Percentiles rank a stretch among this genome's conserved stretches.
Conservation (phyloP, 1,284 basidiomycete species). For the Trichosporon asahii region DNA sequence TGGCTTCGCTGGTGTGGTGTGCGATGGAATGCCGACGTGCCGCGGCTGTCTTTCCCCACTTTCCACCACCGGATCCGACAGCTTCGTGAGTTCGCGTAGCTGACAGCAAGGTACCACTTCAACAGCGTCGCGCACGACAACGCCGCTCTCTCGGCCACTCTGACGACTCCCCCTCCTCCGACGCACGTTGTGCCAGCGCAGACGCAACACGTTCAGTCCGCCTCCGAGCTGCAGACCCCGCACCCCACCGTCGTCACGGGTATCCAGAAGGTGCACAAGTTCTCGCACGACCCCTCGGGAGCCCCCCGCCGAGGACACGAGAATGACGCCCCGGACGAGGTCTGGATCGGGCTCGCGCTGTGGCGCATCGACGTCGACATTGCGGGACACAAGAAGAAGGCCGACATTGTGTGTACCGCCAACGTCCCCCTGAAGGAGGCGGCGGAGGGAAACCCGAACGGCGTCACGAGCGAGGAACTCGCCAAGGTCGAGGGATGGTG, state of each 20-base stretch:
- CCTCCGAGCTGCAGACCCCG: slow-evolving; percentile 49
- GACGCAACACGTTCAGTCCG: slow-evolving; percentile 9
- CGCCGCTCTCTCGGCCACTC: slow-evolving; percentile 59
- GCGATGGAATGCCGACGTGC: not conserved
- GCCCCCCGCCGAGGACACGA: slow-evolving; percentile 49
- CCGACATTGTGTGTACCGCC: slow-evolving; percentile 75
- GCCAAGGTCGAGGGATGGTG: slow-evolving; percentile 45
- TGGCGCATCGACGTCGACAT: slow-evolving; percentile 60
- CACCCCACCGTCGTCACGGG: slow-evolving; percentile 61
- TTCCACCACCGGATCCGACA: not conserved
- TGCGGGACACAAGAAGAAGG: slow-evolving; percentile 57
- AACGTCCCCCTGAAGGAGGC: slow-evolving; percentile 58
- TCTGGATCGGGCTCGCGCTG: slow-evolving; percentile 72
- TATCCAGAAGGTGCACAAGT: slow-evolving; percentile 70
- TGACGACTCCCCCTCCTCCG: slow-evolving; percentile 46
- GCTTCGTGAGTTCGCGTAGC: not conserved
- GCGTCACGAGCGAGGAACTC: slow-evolving; percentile 24
- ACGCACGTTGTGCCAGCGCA: slow-evolving; percentile 19
- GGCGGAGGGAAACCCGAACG: slow-evolving; percentile 29
- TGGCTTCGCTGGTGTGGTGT: no score
- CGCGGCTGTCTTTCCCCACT: not conserved
- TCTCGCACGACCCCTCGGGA: slow-evolving; percentile 52
- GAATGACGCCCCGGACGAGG: slow-evolving; percentile 58
- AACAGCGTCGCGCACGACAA: slow-evolving; percentile 90
- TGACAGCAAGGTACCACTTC: slow-evolving; percentile 75